phyloP scores from a whole-genome alignment of 352 stramenopile genomes.

The Globisporangium cystogenes region DNA sequence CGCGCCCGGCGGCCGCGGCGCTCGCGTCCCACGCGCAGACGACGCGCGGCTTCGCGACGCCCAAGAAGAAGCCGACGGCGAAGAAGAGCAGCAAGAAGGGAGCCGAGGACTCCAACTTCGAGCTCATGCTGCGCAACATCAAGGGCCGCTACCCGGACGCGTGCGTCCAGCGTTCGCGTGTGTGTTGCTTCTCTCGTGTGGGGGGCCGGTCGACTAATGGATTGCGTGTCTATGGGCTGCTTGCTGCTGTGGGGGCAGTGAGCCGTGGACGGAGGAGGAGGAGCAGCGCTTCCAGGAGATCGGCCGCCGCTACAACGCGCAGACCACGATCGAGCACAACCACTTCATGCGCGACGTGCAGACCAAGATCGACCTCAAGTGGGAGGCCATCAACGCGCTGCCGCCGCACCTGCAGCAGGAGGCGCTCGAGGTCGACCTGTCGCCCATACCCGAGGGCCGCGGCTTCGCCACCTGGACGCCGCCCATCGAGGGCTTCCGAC shows the following conservation, averaged over 20 bases:
- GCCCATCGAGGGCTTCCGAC: constrained; percentile 81
- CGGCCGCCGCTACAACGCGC: constrained; percentile 71
- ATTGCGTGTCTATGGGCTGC: no score
- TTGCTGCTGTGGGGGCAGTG: constrained; percentile 19
- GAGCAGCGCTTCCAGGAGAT: constrained; percentile 74
- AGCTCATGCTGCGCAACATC: constrained; percentile 79
- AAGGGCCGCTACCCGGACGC: constrained; percentile 70
- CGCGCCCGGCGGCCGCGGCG: neutral
- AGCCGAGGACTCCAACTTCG: constrained; percentile 64
- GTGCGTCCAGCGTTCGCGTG: constrained; percentile 31
- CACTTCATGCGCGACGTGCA: constrained; percentile 86
- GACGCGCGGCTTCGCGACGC: constrained; percentile 9
- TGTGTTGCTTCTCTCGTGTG: neutral
- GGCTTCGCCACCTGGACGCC: constrained; percentile 84
- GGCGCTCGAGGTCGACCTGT: constrained; percentile 63
- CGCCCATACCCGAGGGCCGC: constrained; percentile 54
- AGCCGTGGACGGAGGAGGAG: constrained; percentile 80
- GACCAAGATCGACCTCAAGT: constrained; percentile 91
- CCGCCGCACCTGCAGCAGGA: constrained; percentile 74
- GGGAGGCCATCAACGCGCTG: constrained; percentile 86
- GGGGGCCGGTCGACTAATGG: neutral
- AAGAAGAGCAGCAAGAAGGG: constrained; percentile 15
- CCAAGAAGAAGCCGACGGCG: constrained; percentile 10
- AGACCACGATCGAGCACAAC: constrained; percentile 84
- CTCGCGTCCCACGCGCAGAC: neutral